Conservation (phyloP, 192 early-diverging fungal species). For the Chytriomyces sp. region DNA sequence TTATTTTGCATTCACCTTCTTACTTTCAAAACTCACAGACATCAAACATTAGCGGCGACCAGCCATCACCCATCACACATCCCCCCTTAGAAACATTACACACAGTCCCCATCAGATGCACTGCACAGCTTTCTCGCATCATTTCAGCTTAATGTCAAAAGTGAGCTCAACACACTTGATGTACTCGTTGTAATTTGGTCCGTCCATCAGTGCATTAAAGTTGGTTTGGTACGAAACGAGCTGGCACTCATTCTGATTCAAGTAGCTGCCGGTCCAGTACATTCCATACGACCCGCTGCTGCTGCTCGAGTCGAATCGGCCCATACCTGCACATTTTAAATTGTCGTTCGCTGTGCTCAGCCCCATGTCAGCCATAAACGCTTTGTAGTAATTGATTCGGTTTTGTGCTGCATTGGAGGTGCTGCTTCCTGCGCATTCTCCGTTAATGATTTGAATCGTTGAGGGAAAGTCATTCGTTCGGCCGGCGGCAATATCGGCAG, state of each 20-base stretch:
- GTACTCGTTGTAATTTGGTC: slow-evolving; percentile 23
- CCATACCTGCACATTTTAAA: slow-evolving; percentile 21
- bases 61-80: too few relatives aligned
- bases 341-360: slow-evolving; percentile 5
- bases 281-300: background rate
- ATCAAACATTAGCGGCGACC: too few relatives aligned
- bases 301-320: background rate
- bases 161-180: slow-evolving; percentile 26
- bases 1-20: too few relatives aligned
- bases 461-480: slow-evolving; percentile 22
- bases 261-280: slow-evolving; percentile 21
- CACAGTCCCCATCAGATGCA: background rate
- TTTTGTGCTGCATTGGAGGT: slow-evolving; percentile 1
- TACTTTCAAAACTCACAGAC: too few relatives aligned
- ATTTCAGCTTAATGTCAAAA: slow-evolving; percentile 2
- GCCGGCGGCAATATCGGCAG: slow-evolving; percentile 17
- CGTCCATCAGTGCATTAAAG: slow-evolving; percentile 35
- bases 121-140: background rate
- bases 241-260: slow-evolving; percentile 13
- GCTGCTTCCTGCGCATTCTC: slow-evolving; percentile 18
- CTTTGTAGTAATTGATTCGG: slow-evolving; percentile 11
- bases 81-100: too few relatives aligned
- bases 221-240: slow-evolving; percentile 28
- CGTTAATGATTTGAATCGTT: slow-evolving; percentile 38
- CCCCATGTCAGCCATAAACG: slow-evolving; percentile 17